These are phyloP conservation scores for Phaffomyces thermotolerans DNA, from an alignment of 805 yeast species.

Conservation along the genomic window DNA sequence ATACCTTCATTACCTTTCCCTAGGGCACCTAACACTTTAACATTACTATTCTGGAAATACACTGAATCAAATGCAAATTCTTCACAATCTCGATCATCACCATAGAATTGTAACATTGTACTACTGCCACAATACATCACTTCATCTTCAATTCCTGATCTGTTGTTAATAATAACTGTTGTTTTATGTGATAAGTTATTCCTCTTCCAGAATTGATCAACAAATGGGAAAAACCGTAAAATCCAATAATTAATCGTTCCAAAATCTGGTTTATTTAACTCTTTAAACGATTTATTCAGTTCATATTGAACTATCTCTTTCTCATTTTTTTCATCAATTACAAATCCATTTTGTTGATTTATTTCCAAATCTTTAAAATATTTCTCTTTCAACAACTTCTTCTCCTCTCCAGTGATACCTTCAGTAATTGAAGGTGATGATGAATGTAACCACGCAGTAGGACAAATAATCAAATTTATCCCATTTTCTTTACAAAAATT, in stretches of 20 bases:
- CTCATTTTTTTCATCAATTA: slow-evolving; percentile 5
- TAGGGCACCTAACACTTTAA: slow-evolving; percentile 46
- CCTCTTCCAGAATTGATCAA: slow-evolving; percentile 27
- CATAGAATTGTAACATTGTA: slow-evolving; percentile 48
- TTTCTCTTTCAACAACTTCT: slow-evolving; percentile 13
- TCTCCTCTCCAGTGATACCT: slow-evolving; percentile 9
- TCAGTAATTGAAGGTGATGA: slow-evolving; percentile 34
- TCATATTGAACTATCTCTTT: slow-evolving; percentile 9
- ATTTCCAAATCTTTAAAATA: slow-evolving; percentile 10
- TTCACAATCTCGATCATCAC: slow-evolving; percentile 25
- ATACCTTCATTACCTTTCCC: slow-evolving; percentile 64
- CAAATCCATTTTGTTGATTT: slow-evolving; percentile 13
- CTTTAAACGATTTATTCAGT: slow-evolving; percentile 17
- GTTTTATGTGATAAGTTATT: slow-evolving; percentile 18
- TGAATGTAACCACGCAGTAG: slow-evolving; percentile 80
- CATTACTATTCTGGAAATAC: slow-evolving; percentile 38
- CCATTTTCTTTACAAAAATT: slow-evolving; percentile 38
- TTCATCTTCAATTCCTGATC: slow-evolving; percentile 72
- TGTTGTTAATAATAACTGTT: slow-evolving; percentile 51
- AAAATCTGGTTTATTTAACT: slow-evolving; percentile 35
- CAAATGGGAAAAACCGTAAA: slow-evolving; percentile 56
- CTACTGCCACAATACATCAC: slow-evolving; percentile 64
- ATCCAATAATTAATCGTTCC: slow-evolving; percentile 69
- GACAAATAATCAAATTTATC: slow-evolving; percentile 57
- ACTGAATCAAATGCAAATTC: neutral